Conservation (phyloP, 495 filamentous ascomycete species). For the Astrothelium subdiscretum region DNA sequence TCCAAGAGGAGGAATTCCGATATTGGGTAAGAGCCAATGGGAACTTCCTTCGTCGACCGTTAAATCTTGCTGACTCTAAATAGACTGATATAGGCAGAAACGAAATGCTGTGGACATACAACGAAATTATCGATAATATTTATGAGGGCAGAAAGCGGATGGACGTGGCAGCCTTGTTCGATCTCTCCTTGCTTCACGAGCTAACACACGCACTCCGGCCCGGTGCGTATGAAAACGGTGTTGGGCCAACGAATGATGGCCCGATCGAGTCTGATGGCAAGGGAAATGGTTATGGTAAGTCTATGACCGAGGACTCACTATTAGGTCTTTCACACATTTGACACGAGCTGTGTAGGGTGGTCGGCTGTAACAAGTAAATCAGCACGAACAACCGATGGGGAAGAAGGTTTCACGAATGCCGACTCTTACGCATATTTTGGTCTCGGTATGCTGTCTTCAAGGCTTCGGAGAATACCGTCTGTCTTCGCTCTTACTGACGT, state of each 20-base stretch:
- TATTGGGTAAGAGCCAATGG: neutral
- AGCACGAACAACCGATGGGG: neutral
- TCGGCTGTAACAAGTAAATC: neutral
- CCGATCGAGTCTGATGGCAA: neutral
- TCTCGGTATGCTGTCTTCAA: neutral
- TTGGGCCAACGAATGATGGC: neutral
- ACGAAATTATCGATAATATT: no score
- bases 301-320: neutral
- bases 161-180: neutral
- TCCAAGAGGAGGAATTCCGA: neutral
- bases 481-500: neutral
- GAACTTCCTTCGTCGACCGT: neutral
- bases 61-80: neutral
- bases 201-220: neutral
- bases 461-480: neutral
- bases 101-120: no score
- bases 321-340: neutral
- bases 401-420: neutral
- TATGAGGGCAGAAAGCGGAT: no score
- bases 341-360: neutral
- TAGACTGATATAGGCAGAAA: neutral
- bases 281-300: neutral
- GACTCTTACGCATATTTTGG: neutral
- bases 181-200: neutral
- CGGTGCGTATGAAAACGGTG: no score